phyloP scores from a whole-genome alignment of 2,329 filamentous ascomycete species.

The Exophiala viscosa region DNA sequence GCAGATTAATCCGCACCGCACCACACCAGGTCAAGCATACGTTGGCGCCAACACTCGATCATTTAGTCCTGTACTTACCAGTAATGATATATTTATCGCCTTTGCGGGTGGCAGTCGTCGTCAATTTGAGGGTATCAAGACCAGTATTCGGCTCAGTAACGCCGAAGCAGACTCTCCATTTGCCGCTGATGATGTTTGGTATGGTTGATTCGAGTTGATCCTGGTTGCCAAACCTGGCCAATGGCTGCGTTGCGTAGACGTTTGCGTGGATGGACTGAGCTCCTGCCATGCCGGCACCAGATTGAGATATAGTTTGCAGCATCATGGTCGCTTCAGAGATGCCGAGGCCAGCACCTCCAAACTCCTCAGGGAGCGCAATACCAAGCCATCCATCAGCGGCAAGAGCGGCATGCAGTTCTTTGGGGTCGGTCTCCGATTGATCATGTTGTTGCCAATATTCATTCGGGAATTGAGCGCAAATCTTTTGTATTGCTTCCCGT shows the following conservation, averaged over 20 bases:
- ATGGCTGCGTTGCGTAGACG: slow-evolving; percentile 68
- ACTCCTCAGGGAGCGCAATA: slow-evolving; percentile 69
- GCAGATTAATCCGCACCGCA: not conserved
- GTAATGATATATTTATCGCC: slow-evolving; percentile 60
- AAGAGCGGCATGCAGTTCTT: slow-evolving; percentile 70
- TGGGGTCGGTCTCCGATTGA: slow-evolving; percentile 65
- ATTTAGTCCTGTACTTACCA: slow-evolving; percentile 4
- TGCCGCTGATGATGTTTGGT: slow-evolving; percentile 67
- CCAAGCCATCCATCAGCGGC: slow-evolving; percentile 76
- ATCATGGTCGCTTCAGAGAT: slow-evolving; percentile 83
- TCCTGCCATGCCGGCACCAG: slow-evolving; percentile 73
- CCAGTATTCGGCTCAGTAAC: slow-evolving; percentile 82
- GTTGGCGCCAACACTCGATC: not conserved
- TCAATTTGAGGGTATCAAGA: slow-evolving; percentile 69
- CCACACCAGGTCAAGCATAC: too few relatives aligned
- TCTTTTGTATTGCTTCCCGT: slow-evolving; percentile 63
- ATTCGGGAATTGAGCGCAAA: slow-evolving; percentile 69
- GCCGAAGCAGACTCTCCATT: slow-evolving; percentile 72
- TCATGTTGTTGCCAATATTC: slow-evolving; percentile 75
- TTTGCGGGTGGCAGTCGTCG: slow-evolving; percentile 60
- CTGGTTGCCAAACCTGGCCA: slow-evolving; percentile 67
- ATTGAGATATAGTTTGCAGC: slow-evolving; percentile 77
- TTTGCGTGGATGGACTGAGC: slow-evolving; percentile 62
- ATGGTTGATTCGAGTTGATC: slow-evolving; percentile 63
- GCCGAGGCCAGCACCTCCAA: slow-evolving; percentile 68